Base-by-base conservation (phyloP, 2,329 filamentous ascomycete species). In the Fragosphaeria purpurea region DNA sequence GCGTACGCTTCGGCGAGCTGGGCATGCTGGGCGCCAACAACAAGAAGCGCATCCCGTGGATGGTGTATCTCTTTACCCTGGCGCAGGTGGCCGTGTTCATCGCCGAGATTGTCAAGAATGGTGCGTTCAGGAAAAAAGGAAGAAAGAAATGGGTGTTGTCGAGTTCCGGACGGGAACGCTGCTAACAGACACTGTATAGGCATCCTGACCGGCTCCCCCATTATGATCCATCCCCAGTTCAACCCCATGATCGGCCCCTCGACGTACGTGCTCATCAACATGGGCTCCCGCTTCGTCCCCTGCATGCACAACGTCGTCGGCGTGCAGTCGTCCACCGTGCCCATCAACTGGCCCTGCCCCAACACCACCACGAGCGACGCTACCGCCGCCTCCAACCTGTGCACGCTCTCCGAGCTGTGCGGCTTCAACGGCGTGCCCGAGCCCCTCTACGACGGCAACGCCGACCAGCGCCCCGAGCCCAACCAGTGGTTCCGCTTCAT, bases 401-500 rank as follows among this genome's bases (percentile, higher is more conserved):
- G 93, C 67, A 75, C 80, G 0, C 77, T 98, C 8, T 83, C 81
- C 8, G 71, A 91, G 12, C 76, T 95, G 12, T 98, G 93, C 65
- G 90, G 90, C 33, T 93, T 96, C 61, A 75, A 75, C 51, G 85
- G 85, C 53, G 82, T 89, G 6, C 83, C 82, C 0, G 79, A 89
- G 56, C 85, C 86, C 7, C 62, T 72, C 3, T 75, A 80, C 58
- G 74, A 83, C 22, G 72, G 70, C 49, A 63, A 74, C 50, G 62
- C 65, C 33, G 58, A 70, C 50, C 72, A 77, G 59, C 69, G 56
- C 8, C 75, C 84, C 2, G 75, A 80, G 54, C 93, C 93, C 0
- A 83, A 97, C 63, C 93, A 98, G 66, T 98, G 93, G 93, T 98
- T 80, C 69, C 86, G 93, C 54, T 97, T 98, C 71, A 96, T 98